Conservation (phyloP, 208 protist species). For the Trypanosoma rangeli region DNA sequence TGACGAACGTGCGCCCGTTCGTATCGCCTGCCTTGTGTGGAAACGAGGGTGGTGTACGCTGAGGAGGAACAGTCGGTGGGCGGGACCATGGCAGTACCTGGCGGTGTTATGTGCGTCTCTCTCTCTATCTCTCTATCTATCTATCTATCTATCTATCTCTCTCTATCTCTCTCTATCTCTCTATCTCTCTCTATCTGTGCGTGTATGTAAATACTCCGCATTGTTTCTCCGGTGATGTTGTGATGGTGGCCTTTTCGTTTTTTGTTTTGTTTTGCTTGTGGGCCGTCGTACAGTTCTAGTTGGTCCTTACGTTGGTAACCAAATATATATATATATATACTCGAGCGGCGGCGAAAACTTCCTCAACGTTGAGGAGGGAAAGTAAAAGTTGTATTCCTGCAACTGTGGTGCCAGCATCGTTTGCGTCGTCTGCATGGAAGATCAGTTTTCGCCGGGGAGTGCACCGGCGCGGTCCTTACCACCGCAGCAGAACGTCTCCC, state of each 20-base stretch:
- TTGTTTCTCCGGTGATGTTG: not conserved
- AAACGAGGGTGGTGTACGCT: not conserved
- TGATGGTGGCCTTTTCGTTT: not conserved
- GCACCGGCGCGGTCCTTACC: not conserved
- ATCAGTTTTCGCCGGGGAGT: not conserved
- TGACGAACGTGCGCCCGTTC: not conserved
- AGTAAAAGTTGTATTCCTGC: not conserved
- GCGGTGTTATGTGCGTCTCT: too few relatives aligned
- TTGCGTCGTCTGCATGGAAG: not conserved
- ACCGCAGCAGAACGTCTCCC: not conserved
- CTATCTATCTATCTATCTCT: too few relatives aligned
- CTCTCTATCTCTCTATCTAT: too few relatives aligned
- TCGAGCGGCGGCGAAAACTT: not conserved
- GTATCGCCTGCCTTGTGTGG: not conserved
- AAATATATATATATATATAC: constrained; percentile 26
- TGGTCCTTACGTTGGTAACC: not conserved
- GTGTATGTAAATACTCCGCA: not conserved
- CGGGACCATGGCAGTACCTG: not conserved
- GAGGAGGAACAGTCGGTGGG: not conserved
- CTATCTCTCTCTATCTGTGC: not conserved
- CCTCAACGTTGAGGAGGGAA: not conserved
- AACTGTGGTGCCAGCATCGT: not conserved
- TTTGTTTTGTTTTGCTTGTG: not conserved
- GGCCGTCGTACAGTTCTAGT: not conserved
- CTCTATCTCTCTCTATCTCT: too few relatives aligned